Evolutionary conservation across 2,329 filamentous ascomycete genomes (phyloP).

Genomic region (Blastomyces gilchristii): DNA sequence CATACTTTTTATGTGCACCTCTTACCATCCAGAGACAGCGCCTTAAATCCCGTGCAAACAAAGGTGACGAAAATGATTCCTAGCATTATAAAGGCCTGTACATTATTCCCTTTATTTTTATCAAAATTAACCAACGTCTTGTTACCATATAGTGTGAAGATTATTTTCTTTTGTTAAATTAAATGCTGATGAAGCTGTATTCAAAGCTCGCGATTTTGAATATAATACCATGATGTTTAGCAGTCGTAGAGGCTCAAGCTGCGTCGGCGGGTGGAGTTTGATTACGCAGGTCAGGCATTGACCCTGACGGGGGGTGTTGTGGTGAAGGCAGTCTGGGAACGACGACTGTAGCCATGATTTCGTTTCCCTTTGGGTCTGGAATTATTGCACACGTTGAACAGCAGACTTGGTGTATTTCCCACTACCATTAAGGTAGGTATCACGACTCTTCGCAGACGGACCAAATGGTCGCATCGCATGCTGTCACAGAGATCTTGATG

Average conservation of each 20-base stretch:
- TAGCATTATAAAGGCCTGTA: slow-evolving; percentile 3
- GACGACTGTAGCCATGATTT: neutral
- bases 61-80: slow-evolving; percentile 4
- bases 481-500: neutral
- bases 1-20: neutral
- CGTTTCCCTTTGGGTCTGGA: too few species aligned
- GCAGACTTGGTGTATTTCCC: neutral
- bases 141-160: neutral
- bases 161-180: neutral
- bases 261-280: neutral
- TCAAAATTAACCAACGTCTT: neutral
- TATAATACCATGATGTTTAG: neutral
- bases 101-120: slow-evolving; percentile 7
- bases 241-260: neutral
- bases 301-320: too few species aligned
- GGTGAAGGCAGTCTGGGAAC: neutral
- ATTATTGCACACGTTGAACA: neutral
- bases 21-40: slow-evolving; percentile 2
- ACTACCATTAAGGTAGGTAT: neutral
- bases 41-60: neutral
- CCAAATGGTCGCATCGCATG: neutral
- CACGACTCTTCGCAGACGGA: neutral
- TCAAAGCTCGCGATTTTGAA: neutral
- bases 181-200: neutral
- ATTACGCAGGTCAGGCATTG: neutral